Conservation (phyloP, 2,329 filamentous ascomycete genomes). For the Calonectria pseudoturangicola region DNA sequence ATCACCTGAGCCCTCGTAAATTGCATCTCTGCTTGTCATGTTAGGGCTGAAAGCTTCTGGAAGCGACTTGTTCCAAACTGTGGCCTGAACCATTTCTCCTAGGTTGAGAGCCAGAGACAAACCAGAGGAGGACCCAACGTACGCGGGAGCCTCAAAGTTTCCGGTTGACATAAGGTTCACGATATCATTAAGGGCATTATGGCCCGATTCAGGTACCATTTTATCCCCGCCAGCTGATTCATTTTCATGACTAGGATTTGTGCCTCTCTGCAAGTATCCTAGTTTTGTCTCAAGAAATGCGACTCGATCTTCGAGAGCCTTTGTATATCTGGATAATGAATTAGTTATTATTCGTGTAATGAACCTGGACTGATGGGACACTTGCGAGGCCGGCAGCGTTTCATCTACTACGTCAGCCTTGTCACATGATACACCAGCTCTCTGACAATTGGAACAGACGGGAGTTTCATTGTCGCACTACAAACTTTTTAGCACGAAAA, state of each 20-base stretch:
- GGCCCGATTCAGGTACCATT: not conserved
- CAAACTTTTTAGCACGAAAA: not conserved
- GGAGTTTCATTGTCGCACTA: constrained; percentile 21
- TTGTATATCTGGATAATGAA: not conserved
- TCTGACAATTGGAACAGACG: constrained; percentile 5
- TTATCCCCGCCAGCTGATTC: not conserved
- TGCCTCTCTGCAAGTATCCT: not conserved
- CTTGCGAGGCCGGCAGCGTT: constrained; percentile 1
- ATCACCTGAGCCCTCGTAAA: not conserved
- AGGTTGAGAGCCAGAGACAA: constrained; percentile 10
- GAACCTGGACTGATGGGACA: not conserved
- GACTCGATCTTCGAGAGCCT: constrained; percentile 13
- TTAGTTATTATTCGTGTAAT: not conserved
- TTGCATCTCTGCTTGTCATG: not conserved
- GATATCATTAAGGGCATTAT: constrained; percentile 1
- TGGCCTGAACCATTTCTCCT: constrained; percentile 20
- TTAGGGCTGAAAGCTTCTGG: not conserved
- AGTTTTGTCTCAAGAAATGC: constrained; percentile 8
- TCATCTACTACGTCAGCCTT: constrained; percentile 23
- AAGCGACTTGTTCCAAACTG: constrained; percentile 16
- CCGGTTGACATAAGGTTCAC: constrained; percentile 8
- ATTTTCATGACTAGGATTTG: not conserved
- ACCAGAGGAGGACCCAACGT: constrained; percentile 20
- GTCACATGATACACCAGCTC: constrained; percentile 2
- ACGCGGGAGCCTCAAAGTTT: constrained; percentile 19